Base-by-base conservation (phyloP, 2,329 filamentous ascomycete species). In the Kalmusia sp. region DNA sequence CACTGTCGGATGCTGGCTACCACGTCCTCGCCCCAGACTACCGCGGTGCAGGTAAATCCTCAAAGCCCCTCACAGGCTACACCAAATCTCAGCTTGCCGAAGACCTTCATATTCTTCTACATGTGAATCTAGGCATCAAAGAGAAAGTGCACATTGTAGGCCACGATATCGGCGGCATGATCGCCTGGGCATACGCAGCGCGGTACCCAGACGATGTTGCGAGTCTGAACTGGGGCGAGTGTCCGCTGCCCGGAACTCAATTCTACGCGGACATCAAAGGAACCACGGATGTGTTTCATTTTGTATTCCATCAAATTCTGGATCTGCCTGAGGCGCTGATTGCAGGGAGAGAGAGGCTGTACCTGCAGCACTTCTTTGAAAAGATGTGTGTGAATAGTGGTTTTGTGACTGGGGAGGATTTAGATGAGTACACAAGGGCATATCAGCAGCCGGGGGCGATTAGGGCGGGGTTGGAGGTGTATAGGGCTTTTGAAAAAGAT, bases 111-210 rank as follows among this genome's bases (percentile, higher is more conserved):
- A 58, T 69, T 5, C 48, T 76, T 15, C 28, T 68, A 9, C 56
- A 53, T 25, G 24, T 50, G 6, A 57, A 68, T 40, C 59, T 80
- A 0, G 56, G 60, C 0, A 71, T 78, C 59, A 67, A 65, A 12
- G 63, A 74, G 12, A 69, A 73, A 11, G 65, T 78, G 3, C 76
- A 80, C 51, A 59, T 80, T 3, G 72, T 81, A 0, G 78, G 79
- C 8, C 77, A 82, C 47, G 79, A 81, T 49, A 80, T 81, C 17
- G 77, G 78, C 14, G 78, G 77, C 35, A 80, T 80, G 77, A 72
- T 81, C 22, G 76, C 76, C 0, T 75, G 76, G 52, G 72, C 76
- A 4, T 77, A 77, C 52, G 77, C 73, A 4, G 59, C 67, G 1
- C 69, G 67, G 1, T 76, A 74, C 38, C 65, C 77, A 0, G 58